Evolutionary conservation across 2,329 filamentous ascomycete genomes (phyloP).

Genomic region (Aspergillus felis): DNA sequence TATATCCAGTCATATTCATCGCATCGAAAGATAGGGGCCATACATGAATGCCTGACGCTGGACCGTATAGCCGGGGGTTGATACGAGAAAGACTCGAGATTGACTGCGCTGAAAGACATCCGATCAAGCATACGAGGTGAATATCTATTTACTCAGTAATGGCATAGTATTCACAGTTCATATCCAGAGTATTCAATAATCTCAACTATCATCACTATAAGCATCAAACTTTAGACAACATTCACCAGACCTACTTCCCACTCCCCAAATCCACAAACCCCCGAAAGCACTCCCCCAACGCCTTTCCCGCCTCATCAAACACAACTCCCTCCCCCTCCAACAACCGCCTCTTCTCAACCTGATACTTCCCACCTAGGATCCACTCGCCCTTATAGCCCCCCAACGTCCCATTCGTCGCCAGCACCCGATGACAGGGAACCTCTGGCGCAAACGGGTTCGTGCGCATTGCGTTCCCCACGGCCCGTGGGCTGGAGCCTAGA

Average conservation of each 20-base stretch:
- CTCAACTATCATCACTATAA: not conserved
- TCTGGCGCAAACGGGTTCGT: slow-evolving; percentile 77
- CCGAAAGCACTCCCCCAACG: slow-evolving; percentile 28
- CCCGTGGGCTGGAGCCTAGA: slow-evolving; percentile 67
- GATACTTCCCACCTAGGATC: slow-evolving; percentile 35
- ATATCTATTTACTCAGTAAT: not conserved
- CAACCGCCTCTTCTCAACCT: slow-evolving; percentile 35
- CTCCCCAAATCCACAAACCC: slow-evolving; percentile 20
- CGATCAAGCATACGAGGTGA: not conserved
- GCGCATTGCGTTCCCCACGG: slow-evolving; percentile 72
- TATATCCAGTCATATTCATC: not conserved
- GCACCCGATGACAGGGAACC: slow-evolving; percentile 77
- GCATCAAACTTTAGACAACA: not conserved
- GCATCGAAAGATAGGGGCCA: not conserved
- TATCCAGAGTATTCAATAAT: not conserved
- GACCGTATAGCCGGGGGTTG: not conserved
- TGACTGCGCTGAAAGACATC: not conserved
- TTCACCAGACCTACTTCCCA: not conserved
- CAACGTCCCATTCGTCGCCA: slow-evolving; percentile 64
- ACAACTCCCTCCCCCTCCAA: slow-evolving; percentile 33
- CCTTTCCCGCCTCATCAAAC: slow-evolving; percentile 28
- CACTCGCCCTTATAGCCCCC: slow-evolving; percentile 50
- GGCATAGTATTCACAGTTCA: not conserved
- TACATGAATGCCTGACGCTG: not conserved
- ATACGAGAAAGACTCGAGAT: too few species aligned